These are phyloP conservation scores for Phoma herbarum DNA, from an alignment of 2,329 filamentous ascomycete genomes.

Conservation along the genomic window DNA sequence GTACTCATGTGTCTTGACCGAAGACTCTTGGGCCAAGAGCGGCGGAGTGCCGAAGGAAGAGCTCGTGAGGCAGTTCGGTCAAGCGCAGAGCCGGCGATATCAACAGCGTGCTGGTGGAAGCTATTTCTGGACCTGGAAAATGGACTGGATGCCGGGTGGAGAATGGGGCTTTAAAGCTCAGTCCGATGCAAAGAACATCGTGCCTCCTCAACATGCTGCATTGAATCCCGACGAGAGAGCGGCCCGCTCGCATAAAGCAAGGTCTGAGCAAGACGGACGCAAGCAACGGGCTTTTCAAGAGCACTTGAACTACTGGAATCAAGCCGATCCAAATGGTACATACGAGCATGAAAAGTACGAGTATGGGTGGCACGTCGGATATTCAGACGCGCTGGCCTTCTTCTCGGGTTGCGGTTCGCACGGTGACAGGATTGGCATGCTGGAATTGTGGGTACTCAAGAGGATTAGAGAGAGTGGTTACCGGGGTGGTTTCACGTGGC, in stretches of 20 bases:
- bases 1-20: slow-evolving; percentile 65
- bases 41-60: slow-evolving; percentile 49
- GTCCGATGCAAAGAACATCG: slow-evolving; percentile 55
- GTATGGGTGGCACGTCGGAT: slow-evolving; percentile 65
- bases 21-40: slow-evolving; percentile 58
- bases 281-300: slow-evolving; percentile 49
- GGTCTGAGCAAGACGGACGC: slow-evolving; percentile 49
- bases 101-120: slow-evolving; percentile 61
- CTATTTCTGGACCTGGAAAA: slow-evolving; percentile 69
- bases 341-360: slow-evolving; percentile 65
- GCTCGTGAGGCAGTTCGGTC: slow-evolving; percentile 58
- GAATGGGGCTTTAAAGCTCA: slow-evolving; percentile 68
- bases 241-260: slow-evolving; percentile 51
- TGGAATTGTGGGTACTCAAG: slow-evolving; percentile 67
- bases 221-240: slow-evolving; percentile 25
- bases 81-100: slow-evolving; percentile 59
- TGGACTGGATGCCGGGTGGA: slow-evolving; percentile 69
- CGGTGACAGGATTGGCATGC: slow-evolving; percentile 63
- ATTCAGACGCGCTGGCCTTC: slow-evolving; percentile 63
- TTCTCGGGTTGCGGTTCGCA: slow-evolving; percentile 54
- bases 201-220: slow-evolving; percentile 47
- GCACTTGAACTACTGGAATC: slow-evolving; percentile 63
- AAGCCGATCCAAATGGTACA: slow-evolving; percentile 53
- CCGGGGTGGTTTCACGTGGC: slow-evolving; percentile 59
- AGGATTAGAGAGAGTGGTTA: slow-evolving; percentile 62